phyloP scores from a whole-genome alignment of 805 yeast genomes.

The Lipomyces kockii region DNA sequence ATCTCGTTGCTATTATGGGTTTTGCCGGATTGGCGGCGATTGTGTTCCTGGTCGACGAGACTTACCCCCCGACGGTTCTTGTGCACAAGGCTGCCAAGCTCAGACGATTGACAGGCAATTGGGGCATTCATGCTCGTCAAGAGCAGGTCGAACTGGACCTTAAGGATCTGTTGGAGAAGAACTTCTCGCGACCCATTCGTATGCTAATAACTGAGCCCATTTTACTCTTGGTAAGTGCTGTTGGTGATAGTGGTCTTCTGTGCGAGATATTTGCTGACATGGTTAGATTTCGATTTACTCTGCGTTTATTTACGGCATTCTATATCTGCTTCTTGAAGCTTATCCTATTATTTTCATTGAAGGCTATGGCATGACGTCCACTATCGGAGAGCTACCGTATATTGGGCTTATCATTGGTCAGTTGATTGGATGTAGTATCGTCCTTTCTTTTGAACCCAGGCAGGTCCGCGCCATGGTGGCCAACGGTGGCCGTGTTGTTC shows the following conservation, averaged over 20 bases:
- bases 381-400: conserved; percentile 79
- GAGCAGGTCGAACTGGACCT: conserved; percentile 63
- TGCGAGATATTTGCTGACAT: background rate
- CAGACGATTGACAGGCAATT: conserved; percentile 72
- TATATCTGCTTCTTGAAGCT: conserved; percentile 74
- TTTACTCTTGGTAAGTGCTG: conserved; percentile 50
- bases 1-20: conserved; percentile 68
- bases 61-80: conserved; percentile 72
- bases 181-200: conserved; percentile 66
- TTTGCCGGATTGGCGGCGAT: conserved; percentile 50
- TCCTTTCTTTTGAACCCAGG: conserved; percentile 59
- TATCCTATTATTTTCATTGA: conserved; percentile 70
- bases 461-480: conserved; percentile 54
- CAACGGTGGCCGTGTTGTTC: conserved; percentile 66
- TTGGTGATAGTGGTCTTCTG: background rate
- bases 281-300: conserved; percentile 63
- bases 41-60: conserved; percentile 61
- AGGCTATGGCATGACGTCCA: conserved; percentile 63
- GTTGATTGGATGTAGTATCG: conserved; percentile 58
- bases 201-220: conserved; percentile 77
- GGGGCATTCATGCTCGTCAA: conserved; percentile 82
- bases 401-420: conserved; percentile 74
- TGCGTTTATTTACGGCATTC: conserved; percentile 79
- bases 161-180: conserved; percentile 64
- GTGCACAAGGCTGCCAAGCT: conserved; percentile 64